Conservation (phyloP, 2,329 filamentous ascomycete genomes). For the Incumbomyces delicatus region DNA sequence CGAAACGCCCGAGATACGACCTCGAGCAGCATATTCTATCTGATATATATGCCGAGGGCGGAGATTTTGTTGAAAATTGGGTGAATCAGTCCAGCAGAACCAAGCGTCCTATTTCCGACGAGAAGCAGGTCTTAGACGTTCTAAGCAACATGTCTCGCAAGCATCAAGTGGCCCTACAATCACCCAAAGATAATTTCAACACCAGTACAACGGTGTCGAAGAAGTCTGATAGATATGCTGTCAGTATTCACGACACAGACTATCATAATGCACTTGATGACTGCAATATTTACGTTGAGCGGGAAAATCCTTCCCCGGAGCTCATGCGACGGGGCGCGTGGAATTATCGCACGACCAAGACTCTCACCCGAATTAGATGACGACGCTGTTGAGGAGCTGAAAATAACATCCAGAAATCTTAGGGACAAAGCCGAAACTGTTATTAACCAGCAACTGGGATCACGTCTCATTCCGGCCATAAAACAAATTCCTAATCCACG, state of each 20-base stretch:
- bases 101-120: too few relatives aligned
- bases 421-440: background rate
- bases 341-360: background rate
- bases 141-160: background rate
- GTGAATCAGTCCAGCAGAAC: constrained; percentile 1
- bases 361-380: background rate
- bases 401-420: background rate
- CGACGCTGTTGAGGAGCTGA: background rate
- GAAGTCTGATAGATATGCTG: background rate
- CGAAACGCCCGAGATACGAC: constrained; percentile 7
- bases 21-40: background rate
- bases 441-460: background rate
- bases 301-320: background rate
- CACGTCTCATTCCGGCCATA: background rate
- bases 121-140: too few relatives aligned
- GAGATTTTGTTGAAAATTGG: constrained; percentile 10
- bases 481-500: background rate
- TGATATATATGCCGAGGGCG: constrained; percentile 3
- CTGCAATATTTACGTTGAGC: background rate
- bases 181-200: background rate
- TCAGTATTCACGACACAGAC: background rate
- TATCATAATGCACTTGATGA: background rate
- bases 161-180: background rate
- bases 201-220: background rate
- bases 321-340: background rate